These are phyloP conservation scores for Xylaria sp. DNA, from an alignment of 2,329 filamentous ascomycete species.

Conservation along the genomic window DNA sequence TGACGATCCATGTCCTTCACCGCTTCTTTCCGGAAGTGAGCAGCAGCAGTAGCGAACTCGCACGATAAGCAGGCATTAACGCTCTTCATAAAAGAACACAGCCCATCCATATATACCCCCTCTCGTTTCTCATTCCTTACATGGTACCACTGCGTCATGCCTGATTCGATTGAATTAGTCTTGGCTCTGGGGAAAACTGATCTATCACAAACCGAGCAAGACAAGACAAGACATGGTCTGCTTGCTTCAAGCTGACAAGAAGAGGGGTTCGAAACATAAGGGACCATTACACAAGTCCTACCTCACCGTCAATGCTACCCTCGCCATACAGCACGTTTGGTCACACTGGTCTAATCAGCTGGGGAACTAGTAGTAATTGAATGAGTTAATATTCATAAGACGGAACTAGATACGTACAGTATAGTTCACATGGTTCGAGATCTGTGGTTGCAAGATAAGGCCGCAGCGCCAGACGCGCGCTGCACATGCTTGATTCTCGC, in stretches of 20 bases:
- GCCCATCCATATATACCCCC: neutral
- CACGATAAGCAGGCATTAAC: neutral
- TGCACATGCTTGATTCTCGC: neutral
- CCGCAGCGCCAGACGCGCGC: neutral
- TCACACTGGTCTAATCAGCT: neutral
- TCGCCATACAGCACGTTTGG: too few species aligned
- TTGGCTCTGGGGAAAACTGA: neutral
- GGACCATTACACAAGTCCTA: neutral
- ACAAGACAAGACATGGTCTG: neutral
- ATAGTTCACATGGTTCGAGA: neutral
- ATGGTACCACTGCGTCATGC: neutral
- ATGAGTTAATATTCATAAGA: neutral
- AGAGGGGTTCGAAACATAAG: constrained; percentile 5
- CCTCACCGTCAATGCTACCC: neutral
- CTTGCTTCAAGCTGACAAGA: neutral
- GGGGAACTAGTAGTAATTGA: neutral
- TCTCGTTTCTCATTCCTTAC: neutral
- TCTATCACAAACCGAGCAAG: neutral
- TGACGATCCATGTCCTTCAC: constrained; percentile 33
- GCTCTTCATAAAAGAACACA: neutral
- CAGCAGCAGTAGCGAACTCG: neutral
- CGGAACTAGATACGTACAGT: neutral
- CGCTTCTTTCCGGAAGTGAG: constrained; percentile 25
- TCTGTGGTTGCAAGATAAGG: constrained; percentile 8
- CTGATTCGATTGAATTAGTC: neutral